Base-by-base conservation (phyloP, 805 yeast genomes). In the Candida wancherniae region DNA sequence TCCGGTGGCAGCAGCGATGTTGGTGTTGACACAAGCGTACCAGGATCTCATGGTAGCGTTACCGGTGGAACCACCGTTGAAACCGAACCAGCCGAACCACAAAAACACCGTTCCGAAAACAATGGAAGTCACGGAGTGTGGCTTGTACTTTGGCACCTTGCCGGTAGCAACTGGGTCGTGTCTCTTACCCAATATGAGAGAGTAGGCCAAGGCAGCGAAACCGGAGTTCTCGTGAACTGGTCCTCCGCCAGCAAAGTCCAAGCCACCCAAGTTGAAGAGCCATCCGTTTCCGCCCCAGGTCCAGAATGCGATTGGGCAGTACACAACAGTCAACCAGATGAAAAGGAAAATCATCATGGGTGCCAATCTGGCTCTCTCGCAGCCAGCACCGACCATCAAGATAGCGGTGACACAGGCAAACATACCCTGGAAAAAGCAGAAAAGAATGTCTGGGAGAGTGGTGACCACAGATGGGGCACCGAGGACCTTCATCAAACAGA, bases 21-120 rank as follows among this genome's bases (percentile, higher is more conserved):
- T 86, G 52, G 97, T 90, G 73, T 85, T 87, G 53, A 83, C 81
- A 56, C 83, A 75, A 22, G 97, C 95, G 69, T 87, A 87, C 83
- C 86, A 85, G 36, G 96, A 88, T 65, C 97, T 81, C 57, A 92
- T 78, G 40, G 90, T 64, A 21, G 96, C 84, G 55, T 86, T 82
- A 60, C 96, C 97, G 29, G 97, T 84, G 28, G 96, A 86, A 50
- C 97, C 97, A 61, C 96, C 97, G 73, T 92, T 92, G 77, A 92
- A 92, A 23, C 96, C 97, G 53, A 87, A 87, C 98, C 98, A 92
- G 21, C 97, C 98, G 51, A 92, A 87, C 96, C 97, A 90, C 48
- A 92, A 73, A 68, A 92, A 84, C 9, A 85, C 81, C 13, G 97
- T 87, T 33, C 98, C 98, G 36, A 92, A 63, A 11, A 88, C 96